Evolutionary conservation across 1,284 basidiomycete species (phyloP).

Genomic region (Rhizoctonia solani): DNA sequence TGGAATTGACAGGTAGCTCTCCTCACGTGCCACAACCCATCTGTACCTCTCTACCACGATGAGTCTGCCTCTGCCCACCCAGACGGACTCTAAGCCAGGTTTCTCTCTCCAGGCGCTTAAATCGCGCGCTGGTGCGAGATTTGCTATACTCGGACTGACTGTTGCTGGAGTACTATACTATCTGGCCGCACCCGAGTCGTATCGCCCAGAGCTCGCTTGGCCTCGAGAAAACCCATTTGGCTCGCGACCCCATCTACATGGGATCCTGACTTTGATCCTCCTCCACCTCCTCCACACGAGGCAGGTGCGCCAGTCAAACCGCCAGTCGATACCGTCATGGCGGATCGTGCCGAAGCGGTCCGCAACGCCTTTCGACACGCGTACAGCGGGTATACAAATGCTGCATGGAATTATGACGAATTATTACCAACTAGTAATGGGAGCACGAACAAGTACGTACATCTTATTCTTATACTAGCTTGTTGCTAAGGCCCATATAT

Average conservation of each 20-base stretch:
- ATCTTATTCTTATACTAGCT: not conserved
- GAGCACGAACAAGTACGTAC: conserved; percentile 57
- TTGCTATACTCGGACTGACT: conserved; percentile 19
- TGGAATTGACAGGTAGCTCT: too few species aligned
- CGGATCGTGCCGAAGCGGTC: conserved; percentile 56
- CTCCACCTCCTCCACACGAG: conserved; percentile 16
- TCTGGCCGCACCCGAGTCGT: conserved; percentile 14
- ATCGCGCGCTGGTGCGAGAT: conserved; percentile 21
- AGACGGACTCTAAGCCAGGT: not conserved
- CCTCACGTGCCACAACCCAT: conserved; percentile 8
- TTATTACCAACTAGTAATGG: conserved; percentile 56
- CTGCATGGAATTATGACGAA: conserved; percentile 62
- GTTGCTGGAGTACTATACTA: conserved; percentile 1
- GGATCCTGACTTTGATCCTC: conserved; percentile 20
- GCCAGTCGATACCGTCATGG: not conserved
- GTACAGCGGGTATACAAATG: conserved; percentile 64
- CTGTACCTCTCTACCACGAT: conserved; percentile 5
- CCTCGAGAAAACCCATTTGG: not conserved
- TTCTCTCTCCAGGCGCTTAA: conserved; percentile 16
- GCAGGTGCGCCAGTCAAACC: not conserved
- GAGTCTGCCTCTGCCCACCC: conserved; percentile 19
- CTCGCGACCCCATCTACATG: conserved; percentile 7
- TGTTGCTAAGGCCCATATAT: not conserved
- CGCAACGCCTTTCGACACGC: conserved; percentile 65
- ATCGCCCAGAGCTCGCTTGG: conserved; percentile 18